A percentile compares a stretch with the other conserved stretches of the same genome.
Conservation (phyloP, 2,329 filamentous ascomycete species). For the Lasiodiplodia sp. region DNA sequence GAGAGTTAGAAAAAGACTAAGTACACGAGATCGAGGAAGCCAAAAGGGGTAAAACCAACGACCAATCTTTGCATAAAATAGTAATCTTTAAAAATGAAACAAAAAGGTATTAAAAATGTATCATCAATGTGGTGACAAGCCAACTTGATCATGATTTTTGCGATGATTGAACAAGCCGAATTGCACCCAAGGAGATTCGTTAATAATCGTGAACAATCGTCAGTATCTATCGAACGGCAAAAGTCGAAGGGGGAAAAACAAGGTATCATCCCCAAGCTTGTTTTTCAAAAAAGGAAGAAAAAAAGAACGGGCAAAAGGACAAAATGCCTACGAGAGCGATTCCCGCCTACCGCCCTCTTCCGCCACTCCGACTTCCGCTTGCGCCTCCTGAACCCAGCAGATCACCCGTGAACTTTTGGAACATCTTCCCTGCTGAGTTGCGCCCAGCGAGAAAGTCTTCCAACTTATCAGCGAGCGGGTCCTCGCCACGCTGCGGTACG, state of each 20-base stretch:
- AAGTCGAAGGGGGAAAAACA: background rate
- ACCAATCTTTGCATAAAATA: background rate
- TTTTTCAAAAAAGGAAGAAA: background rate
- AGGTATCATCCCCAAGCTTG: conserved; percentile 19
- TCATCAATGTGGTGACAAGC: background rate
- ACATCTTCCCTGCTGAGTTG: conserved; percentile 27
- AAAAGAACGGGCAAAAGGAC: background rate
- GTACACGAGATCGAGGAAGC: background rate
- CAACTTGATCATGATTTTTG: background rate
- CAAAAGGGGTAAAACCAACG: background rate
- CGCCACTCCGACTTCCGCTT: conserved; percentile 1
- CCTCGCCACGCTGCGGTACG: conserved; percentile 36
- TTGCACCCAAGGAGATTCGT: conserved; percentile 14
- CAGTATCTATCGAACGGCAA: conserved; percentile 5
- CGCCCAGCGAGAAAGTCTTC: conserved; percentile 40
- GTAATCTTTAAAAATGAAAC: background rate
- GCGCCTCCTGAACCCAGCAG: conserved; percentile 13
- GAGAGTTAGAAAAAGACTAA: background rate
- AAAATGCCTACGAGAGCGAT: conserved; percentile 2
- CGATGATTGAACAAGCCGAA: background rate
- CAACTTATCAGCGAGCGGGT: conserved; percentile 44
- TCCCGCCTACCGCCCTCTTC: conserved; percentile 10
- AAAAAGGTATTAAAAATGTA: conserved; percentile 16
- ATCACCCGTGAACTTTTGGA: conserved; percentile 29
- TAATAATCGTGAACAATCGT: conserved; percentile 11